A percentile compares a stretch with the other conserved stretches of the same genome.
Conservation (phyloP, 495 filamentous ascomycete species). For the Penicillium maclennaniae region DNA sequence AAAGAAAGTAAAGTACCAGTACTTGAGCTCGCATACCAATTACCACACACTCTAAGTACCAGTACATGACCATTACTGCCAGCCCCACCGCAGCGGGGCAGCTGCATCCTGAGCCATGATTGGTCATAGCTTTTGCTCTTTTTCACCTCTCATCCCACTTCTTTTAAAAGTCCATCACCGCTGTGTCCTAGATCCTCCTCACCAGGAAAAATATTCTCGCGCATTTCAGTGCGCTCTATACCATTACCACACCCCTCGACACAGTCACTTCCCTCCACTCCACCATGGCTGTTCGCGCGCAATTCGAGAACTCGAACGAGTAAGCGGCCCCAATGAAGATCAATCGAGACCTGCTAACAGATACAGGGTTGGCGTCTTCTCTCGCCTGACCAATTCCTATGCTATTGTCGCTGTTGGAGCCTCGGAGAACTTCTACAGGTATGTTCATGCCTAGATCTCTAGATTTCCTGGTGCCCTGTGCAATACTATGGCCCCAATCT, state of each 20-base stretch:
- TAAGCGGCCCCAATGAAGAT: constrained; percentile 38
- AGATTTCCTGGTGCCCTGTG: too few species aligned
- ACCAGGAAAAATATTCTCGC: not conserved
- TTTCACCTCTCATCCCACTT: constrained; percentile 22
- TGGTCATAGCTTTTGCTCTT: constrained; percentile 27
- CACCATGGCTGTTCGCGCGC: constrained; percentile 74
- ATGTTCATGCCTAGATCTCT: constrained; percentile 1
- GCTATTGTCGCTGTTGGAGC: constrained; percentile 88
- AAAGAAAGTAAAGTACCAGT: not conserved
- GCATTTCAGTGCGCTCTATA: not conserved
- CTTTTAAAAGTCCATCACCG: constrained; percentile 8
- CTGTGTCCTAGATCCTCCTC: not conserved
- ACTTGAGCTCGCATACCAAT: not conserved
- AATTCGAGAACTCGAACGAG: constrained; percentile 99
- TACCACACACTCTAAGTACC: constrained; percentile 10
- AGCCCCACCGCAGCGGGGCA: constrained; percentile 19
- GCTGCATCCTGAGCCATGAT: constrained; percentile 5
- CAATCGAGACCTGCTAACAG: not conserved
- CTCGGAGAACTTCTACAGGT: constrained; percentile 97
- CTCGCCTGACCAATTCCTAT: constrained; percentile 94
- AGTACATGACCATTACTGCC: constrained; percentile 7
- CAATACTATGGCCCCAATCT: too few species aligned
- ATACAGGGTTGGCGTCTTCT: constrained; percentile 87
- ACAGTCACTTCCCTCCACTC: constrained; percentile 3
- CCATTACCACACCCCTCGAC: constrained; percentile 5